Evolutionary conservation across 805 yeast genomes (phyloP).

Genomic region (Saccharomycopsis sp.): DNA sequence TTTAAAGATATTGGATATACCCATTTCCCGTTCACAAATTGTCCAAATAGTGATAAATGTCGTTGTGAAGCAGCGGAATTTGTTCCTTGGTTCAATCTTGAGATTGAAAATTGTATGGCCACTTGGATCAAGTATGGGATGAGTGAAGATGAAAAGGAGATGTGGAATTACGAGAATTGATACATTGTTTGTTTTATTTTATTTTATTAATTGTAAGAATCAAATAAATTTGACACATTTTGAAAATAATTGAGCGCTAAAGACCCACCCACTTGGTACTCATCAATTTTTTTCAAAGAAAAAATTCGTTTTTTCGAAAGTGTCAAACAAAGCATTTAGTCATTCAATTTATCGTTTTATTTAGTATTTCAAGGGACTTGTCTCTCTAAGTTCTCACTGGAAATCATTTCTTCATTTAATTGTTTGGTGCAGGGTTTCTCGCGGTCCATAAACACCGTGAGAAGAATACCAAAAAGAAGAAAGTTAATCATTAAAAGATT

Average conservation of each 20-base stretch:
- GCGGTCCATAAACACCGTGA: not conserved
- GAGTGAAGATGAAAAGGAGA: conserved; percentile 24
- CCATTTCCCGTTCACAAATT: conserved; percentile 66
- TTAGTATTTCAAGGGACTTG: too few relatives aligned
- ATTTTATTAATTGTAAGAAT: too few relatives aligned
- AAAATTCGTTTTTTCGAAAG: too few relatives aligned
- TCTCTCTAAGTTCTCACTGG: not conserved
- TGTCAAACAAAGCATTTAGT: too few relatives aligned
- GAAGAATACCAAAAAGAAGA: not conserved
- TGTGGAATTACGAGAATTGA: too few relatives aligned
- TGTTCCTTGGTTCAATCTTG: conserved; percentile 37
- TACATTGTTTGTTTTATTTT: too few relatives aligned
- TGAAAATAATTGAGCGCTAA: too few relatives aligned
- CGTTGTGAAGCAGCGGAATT: conserved; percentile 46
- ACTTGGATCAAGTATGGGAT: conserved; percentile 50
- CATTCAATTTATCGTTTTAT: too few relatives aligned
- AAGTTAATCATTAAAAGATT: not conserved
- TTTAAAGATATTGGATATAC: conserved; percentile 75
- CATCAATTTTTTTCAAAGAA: too few relatives aligned
- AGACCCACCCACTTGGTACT: too few relatives aligned
- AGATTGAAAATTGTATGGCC: conserved; percentile 66
- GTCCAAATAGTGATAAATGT: conserved; percentile 54
- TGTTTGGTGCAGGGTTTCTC: not conserved
- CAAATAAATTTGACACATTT: too few relatives aligned
- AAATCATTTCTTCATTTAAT: not conserved